A percentile compares a stretch with the other conserved stretches of the same genome.
These are phyloP conservation scores for Marasmius fiardii DNA, from an alignment of 1,284 basidiomycete genomes.

Conservation along the genomic window DNA sequence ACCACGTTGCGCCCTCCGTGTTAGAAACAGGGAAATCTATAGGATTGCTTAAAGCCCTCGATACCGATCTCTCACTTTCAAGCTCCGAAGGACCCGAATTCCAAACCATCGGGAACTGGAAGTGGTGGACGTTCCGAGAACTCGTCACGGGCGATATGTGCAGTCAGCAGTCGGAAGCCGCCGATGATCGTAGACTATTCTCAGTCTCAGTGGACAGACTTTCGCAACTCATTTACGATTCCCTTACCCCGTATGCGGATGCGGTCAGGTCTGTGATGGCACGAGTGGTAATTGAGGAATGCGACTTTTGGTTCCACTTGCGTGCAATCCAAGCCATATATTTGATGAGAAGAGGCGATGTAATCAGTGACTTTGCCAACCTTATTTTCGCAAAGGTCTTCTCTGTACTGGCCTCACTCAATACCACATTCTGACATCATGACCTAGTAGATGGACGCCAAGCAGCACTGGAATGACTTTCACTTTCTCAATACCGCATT, in stretches of 20 bases:
- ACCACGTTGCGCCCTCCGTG: conserved; percentile 53
- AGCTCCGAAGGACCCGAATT: conserved; percentile 19
- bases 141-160: conserved; percentile 26
- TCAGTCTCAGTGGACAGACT: conserved; percentile 57
- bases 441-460: conserved; percentile 59
- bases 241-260: conserved; percentile 58
- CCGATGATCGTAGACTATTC: conserved; percentile 24
- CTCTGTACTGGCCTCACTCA: neutral
- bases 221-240: conserved; percentile 59
- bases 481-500: conserved; percentile 82
- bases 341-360: conserved; percentile 70
- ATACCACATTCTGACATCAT: neutral
- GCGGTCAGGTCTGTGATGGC: conserved; percentile 54
- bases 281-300: conserved; percentile 64
- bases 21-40: conserved; percentile 77
- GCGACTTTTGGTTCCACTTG: conserved; percentile 69
- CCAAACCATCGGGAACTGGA: conserved; percentile 21
- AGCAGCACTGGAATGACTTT: conserved; percentile 76
- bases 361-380: conserved; percentile 70
- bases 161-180: conserved; percentile 9
- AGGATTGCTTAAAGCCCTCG: conserved; percentile 59
- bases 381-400: conserved; percentile 69
- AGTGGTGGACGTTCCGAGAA: conserved; percentile 29
- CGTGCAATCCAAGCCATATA: conserved; percentile 69
- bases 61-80: conserved; percentile 17